These are phyloP conservation scores for Psilocybe mexicana DNA, from an alignment of 1,284 basidiomycete species.

Conservation along the genomic window DNA sequence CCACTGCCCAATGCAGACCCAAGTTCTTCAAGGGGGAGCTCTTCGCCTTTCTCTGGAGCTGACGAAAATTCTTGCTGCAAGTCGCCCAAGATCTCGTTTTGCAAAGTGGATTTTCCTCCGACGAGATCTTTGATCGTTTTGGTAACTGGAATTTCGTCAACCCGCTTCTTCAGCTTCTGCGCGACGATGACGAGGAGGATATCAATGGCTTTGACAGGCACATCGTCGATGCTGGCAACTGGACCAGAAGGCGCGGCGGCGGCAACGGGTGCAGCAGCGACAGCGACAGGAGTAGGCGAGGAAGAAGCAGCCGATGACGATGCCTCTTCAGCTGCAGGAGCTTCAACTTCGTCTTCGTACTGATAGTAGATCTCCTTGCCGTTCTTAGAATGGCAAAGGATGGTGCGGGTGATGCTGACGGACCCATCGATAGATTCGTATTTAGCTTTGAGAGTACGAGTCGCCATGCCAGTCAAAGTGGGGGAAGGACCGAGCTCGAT, in stretches of 20 bases:
- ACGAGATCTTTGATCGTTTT: constrained; percentile 99
- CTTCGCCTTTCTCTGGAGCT: constrained; percentile 97
- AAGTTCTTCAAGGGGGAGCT: constrained; percentile 93
- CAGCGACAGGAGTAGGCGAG: constrained; percentile 43
- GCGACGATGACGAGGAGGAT: constrained; percentile 90
- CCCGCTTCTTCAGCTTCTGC: constrained; percentile 96
- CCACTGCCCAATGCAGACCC: constrained; percentile 84
- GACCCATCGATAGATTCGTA: constrained; percentile 92
- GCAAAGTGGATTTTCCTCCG: constrained; percentile 96
- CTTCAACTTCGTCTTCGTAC: constrained; percentile 86
- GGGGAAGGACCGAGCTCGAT: constrained; percentile 97
- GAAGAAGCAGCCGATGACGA: constrained; percentile 35
- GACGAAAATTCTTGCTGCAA: constrained; percentile 88
- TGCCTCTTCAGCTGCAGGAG: constrained; percentile 43
- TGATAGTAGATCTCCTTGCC: constrained; percentile 97
- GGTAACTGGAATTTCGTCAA: constrained; percentile 86
- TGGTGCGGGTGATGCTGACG: constrained; percentile 75
- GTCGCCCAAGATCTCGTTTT: constrained; percentile 96
- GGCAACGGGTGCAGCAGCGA: constrained; percentile 45
- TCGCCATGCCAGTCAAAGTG: constrained; percentile 95
- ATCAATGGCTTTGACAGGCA: constrained; percentile 89
- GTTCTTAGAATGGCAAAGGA: constrained; percentile 95
- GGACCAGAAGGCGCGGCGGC: constrained; percentile 55
- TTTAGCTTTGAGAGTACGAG: constrained; percentile 93
- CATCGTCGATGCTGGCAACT: constrained; percentile 82